Conservation (phyloP, 371 early-diverging fungal species). For the Mortierella sp. region DNA sequence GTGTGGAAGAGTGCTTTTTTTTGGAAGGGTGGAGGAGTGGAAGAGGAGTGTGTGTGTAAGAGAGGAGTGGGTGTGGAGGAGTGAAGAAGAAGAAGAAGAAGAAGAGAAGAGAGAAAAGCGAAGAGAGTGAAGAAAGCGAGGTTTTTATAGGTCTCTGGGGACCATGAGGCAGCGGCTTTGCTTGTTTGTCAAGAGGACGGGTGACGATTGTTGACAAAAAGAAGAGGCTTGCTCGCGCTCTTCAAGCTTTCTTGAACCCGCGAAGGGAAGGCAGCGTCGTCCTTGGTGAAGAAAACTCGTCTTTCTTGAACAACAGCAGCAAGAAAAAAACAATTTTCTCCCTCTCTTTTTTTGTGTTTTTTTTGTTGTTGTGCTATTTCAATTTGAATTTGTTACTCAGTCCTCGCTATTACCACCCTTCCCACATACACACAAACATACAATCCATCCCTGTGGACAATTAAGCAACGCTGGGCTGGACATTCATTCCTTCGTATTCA, state of each 20-base stretch:
- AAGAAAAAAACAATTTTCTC: constrained; percentile 1
- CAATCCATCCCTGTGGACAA: background rate
- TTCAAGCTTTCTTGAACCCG: constrained; percentile 1
- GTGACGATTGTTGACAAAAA: constrained; percentile 11
- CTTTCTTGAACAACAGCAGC: background rate
- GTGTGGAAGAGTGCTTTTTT: background rate
- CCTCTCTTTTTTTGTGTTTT: constrained; percentile 5
- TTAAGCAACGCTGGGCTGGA: background rate
- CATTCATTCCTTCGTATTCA: background rate
- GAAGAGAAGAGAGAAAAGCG: no score
- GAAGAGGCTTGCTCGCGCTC: background rate
- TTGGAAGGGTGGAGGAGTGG: constrained; percentile 21
- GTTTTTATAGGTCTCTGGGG: constrained; percentile 31
- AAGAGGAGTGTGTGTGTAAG: constrained; percentile 3
- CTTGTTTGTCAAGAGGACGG: background rate
- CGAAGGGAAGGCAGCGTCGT: background rate
- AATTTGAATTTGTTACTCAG: constrained; percentile 7
- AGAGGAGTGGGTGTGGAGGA: constrained; percentile 15
- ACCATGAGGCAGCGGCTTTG: constrained; percentile 5
- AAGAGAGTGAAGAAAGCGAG: constrained; percentile 18
- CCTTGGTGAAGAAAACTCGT: background rate
- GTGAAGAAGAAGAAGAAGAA: no score
- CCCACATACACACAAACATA: background rate
- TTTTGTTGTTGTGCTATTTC: background rate
- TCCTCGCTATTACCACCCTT: background rate